A percentile compares a stretch with the other conserved stretches of the same genome.
phyloP scores from a whole-genome alignment of 768 basidiomycete species.

The Cytidiella melzeri region DNA sequence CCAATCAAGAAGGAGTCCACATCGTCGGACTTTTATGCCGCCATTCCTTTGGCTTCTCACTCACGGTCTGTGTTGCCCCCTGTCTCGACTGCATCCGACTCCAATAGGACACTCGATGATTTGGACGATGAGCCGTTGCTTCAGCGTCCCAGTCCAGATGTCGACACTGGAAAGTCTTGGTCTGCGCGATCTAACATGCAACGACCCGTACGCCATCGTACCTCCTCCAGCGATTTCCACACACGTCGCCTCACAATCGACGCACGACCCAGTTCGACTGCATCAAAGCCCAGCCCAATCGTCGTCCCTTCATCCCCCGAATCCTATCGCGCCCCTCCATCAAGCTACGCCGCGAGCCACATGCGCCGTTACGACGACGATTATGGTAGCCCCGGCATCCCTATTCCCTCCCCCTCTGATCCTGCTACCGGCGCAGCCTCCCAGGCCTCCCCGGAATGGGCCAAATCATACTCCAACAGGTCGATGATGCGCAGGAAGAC shows the following conservation, averaged over 20 bases:
- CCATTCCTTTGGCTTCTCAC: neutral
- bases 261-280: neutral
- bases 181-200: neutral
- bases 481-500: slow-evolving; percentile 1
- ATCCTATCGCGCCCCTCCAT: slow-evolving; percentile 7
- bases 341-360: slow-evolving; percentile 1
- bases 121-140: neutral
- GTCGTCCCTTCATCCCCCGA: slow-evolving; percentile 4
- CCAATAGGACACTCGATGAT: neutral
- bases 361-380: slow-evolving; percentile 2
- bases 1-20: neutral
- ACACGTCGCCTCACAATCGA: neutral
- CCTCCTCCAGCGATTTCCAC: slow-evolving; percentile 5
- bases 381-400: slow-evolving; percentile 4
- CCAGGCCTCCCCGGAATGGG: slow-evolving; percentile 9
- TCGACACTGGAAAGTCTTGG: neutral
- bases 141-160: neutral
- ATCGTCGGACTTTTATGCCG: neutral
- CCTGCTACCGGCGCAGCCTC: neutral
- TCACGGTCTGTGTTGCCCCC: neutral
- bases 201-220: neutral
- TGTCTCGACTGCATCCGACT: neutral
- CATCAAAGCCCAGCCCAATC: neutral
- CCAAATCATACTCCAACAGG: slow-evolving; percentile 2
- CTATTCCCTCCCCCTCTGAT: neutral